Conservation (phyloP, 2,329 filamentous ascomycete genomes). For the Fusarium verticillioides region DNA sequence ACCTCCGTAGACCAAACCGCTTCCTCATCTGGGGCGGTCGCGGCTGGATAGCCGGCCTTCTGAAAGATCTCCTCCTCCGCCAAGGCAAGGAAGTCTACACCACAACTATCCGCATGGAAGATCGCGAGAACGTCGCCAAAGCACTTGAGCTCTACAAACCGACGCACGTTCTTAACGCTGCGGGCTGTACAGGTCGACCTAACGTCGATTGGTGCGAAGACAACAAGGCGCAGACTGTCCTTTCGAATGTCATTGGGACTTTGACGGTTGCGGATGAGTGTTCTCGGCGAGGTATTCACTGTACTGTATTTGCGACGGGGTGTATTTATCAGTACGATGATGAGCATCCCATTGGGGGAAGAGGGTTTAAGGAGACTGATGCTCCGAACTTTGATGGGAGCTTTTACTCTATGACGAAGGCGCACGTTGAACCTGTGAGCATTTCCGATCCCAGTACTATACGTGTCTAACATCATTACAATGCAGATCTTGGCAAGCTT, state of each 20-base stretch:
- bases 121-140: conserved; percentile 63
- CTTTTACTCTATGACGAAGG: conserved; percentile 65
- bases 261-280: conserved; percentile 72
- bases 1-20: neutral
- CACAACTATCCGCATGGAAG: conserved; percentile 73
- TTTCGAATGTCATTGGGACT: conserved; percentile 74
- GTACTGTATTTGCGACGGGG: conserved; percentile 74
- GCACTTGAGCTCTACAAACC: conserved; percentile 69
- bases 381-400: conserved; percentile 72
- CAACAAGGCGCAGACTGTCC: conserved; percentile 73
- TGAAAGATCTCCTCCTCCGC: conserved; percentile 66
- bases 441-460: no score
- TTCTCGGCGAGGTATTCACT: conserved; percentile 67
- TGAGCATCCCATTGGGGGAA: conserved; percentile 64
- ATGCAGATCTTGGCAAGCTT: conserved; percentile 69
- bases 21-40: conserved; percentile 71
- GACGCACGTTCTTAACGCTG: conserved; percentile 74
- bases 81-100: conserved; percentile 70
- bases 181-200: conserved; percentile 67
- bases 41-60: conserved; percentile 72
- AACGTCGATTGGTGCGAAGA: conserved; percentile 58
- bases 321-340: conserved; percentile 75
- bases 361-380: conserved; percentile 71
- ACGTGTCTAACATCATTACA: neutral
- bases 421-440: conserved; percentile 64